Evolutionary conservation across 2,329 filamentous ascomycete species (phyloP).

Genomic region (Hymenoscyphus occultus): DNA sequence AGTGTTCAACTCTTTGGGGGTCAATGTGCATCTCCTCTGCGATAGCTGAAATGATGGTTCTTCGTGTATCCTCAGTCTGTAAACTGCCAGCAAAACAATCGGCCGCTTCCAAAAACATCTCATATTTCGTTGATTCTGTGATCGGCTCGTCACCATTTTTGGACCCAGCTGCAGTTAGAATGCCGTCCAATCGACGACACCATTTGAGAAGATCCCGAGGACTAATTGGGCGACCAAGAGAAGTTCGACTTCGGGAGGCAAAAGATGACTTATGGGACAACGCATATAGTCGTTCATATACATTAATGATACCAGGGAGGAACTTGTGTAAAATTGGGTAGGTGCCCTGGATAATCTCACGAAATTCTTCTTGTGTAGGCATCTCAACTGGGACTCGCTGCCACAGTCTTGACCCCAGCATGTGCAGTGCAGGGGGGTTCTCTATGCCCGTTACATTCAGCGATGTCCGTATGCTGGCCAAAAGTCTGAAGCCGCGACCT

Average conservation of each 20-base stretch:
- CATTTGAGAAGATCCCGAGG: slow-evolving; percentile 86
- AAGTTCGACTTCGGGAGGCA: slow-evolving; percentile 47
- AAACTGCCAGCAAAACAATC: slow-evolving; percentile 89
- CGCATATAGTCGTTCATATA: slow-evolving; percentile 53
- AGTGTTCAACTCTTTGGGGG: slow-evolving; percentile 75
- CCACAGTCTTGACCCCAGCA: slow-evolving; percentile 88
- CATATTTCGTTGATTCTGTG: slow-evolving; percentile 68
- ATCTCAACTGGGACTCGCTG: slow-evolving; percentile 66
- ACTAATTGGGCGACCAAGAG: slow-evolving; percentile 53
- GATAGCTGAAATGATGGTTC: slow-evolving; percentile 63
- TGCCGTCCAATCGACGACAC: slow-evolving; percentile 71
- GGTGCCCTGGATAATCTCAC: slow-evolving; percentile 66
- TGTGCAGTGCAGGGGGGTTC: slow-evolving; percentile 61
- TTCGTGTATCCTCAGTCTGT: slow-evolving; percentile 60
- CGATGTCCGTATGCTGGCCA: slow-evolving; percentile 84
- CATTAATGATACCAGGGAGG: slow-evolving; percentile 55
- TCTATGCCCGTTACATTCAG: slow-evolving; percentile 64
- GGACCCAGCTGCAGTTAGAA: slow-evolving; percentile 59
- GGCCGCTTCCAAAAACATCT: slow-evolving; percentile 89
- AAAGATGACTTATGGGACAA: slow-evolving; percentile 44
- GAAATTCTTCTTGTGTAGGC: slow-evolving; percentile 67
- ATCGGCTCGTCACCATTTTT: slow-evolving; percentile 68
- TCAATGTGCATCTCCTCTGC: slow-evolving; percentile 87
- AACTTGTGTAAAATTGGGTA: slow-evolving; percentile 69
- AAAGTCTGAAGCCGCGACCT: slow-evolving; percentile 79